phyloP scores from a whole-genome alignment of 768 basidiomycete genomes.

The Boletus tylopilopsis region DNA sequence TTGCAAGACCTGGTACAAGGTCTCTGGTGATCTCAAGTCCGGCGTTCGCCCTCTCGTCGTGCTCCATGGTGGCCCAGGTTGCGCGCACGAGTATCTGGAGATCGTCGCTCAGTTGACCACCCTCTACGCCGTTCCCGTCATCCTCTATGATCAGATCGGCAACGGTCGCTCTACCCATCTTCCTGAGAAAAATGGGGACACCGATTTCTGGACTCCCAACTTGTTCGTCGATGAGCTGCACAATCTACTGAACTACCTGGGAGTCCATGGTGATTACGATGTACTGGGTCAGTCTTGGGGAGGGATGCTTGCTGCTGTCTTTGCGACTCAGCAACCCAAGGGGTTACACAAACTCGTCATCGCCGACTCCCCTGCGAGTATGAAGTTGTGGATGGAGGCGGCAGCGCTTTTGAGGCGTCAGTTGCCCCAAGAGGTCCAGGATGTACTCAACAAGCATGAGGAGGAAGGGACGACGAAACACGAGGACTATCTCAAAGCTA shows the following conservation, averaged over 20 bases:
- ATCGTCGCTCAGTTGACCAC: constrained; percentile 37
- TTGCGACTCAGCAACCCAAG: constrained; percentile 35
- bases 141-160: constrained; percentile 58
- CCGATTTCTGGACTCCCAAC: constrained; percentile 45
- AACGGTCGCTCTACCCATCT: constrained; percentile 53
- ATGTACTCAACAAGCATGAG: constrained; percentile 43
- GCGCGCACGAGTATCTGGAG: constrained; percentile 40
- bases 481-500: constrained; percentile 44
- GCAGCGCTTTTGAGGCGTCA: constrained; percentile 27
- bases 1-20: constrained; percentile 49
- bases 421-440: constrained; percentile 41
- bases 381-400: constrained; percentile 39
- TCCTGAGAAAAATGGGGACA: constrained; percentile 41
- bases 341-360: constrained; percentile 47
- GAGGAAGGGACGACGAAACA: constrained; percentile 39
- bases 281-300: constrained; percentile 43
- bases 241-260: constrained; percentile 42
- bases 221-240: constrained; percentile 52
- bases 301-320: constrained; percentile 42
- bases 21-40: constrained; percentile 41
- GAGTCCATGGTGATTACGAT: constrained; percentile 40
- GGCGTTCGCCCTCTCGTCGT: constrained; percentile 41
- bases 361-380: constrained; percentile 42
- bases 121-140: constrained; percentile 39
- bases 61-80: constrained; percentile 55